Evolutionary conservation across 768 basidiomycete genomes (phyloP), one percentile per base, ranked within the genome.

Genomic region (Russula ochroleuca): DNA sequence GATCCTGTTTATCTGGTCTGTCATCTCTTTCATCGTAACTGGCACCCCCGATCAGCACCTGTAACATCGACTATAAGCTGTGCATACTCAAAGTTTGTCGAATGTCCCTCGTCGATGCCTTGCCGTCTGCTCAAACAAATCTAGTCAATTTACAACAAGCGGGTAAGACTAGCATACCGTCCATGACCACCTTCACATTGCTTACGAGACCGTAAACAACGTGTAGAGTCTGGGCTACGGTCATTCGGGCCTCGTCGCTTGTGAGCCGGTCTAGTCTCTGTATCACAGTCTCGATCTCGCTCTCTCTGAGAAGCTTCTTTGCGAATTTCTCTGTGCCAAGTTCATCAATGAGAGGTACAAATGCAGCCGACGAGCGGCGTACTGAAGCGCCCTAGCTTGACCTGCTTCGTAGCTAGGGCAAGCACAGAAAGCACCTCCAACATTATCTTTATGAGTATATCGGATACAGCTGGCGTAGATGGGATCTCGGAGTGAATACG

Each of bases 341-440:
- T 17, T 31, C 28, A 50, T 17, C 28, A 8, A 50, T 3, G 7
- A 50, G 15, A 17, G 35, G 28, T 5, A 28, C 5, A 53, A 33
- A 31, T 5, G 31, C 11, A 11, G 9, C 3, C 19, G n/a, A 7
- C 8, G 9, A 11, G 11, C 51, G 17, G n/a, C 51, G 2, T n/a
- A 52, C 51, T 52, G 51, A 52, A 31, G 19, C 51, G 51, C 11
- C 51, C 51, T 35, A 11, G 51, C n/a, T 19, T 52, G 19, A 52
- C 33, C n/a, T 52, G 51, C 17, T 35, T 52, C 10, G 51, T 52
- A 19, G 51, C 51, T 19, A 52, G 10, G 10, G 51, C 51, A 33
- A 52, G 19, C 51, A 35, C 51, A 9, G 31, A 19, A 19, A 52
- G 51, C 17, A 35, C 33, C 31, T 52, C 51, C 19, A n/a, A 5